A percentile compares a stretch with the other conserved stretches of the same genome.
Evolutionary conservation across 106 monocot species (phyloP).

Genomic region (Ottelia alismoides): DNA sequence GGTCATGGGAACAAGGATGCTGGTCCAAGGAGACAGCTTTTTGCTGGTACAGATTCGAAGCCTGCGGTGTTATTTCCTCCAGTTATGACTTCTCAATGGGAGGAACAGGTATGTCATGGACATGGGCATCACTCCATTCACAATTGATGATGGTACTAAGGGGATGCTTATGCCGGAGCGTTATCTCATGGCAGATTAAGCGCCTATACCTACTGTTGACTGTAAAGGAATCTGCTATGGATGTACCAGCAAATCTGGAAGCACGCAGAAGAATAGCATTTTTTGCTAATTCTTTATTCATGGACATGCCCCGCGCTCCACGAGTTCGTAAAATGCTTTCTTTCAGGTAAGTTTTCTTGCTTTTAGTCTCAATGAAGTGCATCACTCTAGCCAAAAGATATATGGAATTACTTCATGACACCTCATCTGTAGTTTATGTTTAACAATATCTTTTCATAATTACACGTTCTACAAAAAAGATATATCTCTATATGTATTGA

Average conservation of each 20-base stretch:
- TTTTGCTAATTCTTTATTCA: constrained; percentile 96
- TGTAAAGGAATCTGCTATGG: constrained; percentile 92
- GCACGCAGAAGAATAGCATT: constrained; percentile 91
- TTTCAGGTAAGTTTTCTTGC: constrained; percentile 92
- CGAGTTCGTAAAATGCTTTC: constrained; percentile 95
- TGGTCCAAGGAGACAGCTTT: constrained; percentile 77
- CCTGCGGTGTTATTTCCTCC: constrained; percentile 80
- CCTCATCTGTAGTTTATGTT: too few relatives aligned
- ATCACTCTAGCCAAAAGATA: too few relatives aligned
- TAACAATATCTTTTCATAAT: too few relatives aligned
- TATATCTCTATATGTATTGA: too few relatives aligned
- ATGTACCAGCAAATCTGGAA: constrained; percentile 95
- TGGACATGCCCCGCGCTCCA: constrained; percentile 96
- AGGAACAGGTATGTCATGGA: constrained; percentile 62
- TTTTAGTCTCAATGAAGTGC: too few relatives aligned
- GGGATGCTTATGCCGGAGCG: background rate
- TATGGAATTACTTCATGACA: too few relatives aligned
- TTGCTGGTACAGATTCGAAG: constrained; percentile 89
- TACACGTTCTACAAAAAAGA: too few relatives aligned
- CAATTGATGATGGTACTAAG: background rate
- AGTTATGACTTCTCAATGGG: constrained; percentile 84
- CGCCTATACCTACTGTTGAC: constrained; percentile 80
- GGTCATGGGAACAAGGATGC: constrained; percentile 96
- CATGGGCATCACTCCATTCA: background rate
- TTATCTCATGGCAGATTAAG: constrained; percentile 51